Base-by-base conservation (phyloP, 2,329 filamentous ascomycete genomes). In the Diaporthe aspalathi region DNA sequence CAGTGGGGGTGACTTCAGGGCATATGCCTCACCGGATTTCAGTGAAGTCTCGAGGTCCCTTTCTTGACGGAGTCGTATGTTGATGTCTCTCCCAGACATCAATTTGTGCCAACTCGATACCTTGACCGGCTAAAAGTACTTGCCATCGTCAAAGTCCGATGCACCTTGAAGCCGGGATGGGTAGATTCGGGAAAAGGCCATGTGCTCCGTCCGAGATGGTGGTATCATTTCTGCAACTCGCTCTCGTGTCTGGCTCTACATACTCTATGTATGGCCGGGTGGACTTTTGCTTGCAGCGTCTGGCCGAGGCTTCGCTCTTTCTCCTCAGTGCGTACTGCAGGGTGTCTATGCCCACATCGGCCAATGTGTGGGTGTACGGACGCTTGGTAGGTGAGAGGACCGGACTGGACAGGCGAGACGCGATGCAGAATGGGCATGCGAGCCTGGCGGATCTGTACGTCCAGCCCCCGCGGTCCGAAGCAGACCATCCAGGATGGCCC, bases 381-480 rank as follows among this genome's bases (percentile, higher is more conserved):
- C 43, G 50, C 27, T 43, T 68, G 43, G 49, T 63, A 49, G 65
- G 54, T 29, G 65, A 68, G 47, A 6, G 8, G 50, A 14, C 40
- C 66, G 53, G 56, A 50, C 63, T 56, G 47, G 62, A 63, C 32
- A 52, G 47, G 40, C 54, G 53, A 70, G 47, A 72, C 68, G 66
- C 68, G 53, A 67, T 57, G 66, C 71, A 70, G 70, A 72, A 47
- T 54, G 62, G 71, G 67, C 71, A 72, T 62, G 62, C 71, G 71
- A 70, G 53, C 60, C 45, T 65, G 66, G 68, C 53, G 62, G 67
- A 56, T 65, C 62, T 67, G 53, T 62, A 63, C 52, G 29, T 67
- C 65, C 27, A 32, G 20, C 40, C n/a, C 22, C 49, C 60, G 57
- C 60, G 17, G 70, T 67, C 52, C 63, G 67, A 67, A 70, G 52